Evolutionary conservation across 164 flowering plant genomes (phyloP), one percentile per base, ranked within the genome.

Genomic region (Nymphaea colorata): DNA sequence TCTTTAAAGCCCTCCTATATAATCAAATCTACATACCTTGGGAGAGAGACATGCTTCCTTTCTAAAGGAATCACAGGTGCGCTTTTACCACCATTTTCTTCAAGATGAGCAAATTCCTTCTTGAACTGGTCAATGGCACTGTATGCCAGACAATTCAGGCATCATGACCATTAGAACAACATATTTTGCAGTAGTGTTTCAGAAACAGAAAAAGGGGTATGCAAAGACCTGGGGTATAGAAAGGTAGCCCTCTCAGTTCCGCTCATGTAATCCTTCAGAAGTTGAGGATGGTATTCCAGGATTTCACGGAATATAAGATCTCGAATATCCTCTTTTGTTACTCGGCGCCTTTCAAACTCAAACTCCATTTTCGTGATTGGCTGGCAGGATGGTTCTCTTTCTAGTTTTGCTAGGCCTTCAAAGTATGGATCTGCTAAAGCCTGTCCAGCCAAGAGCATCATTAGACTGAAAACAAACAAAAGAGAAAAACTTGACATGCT

Each of bases 351-450:
- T 82, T 92, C 98, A 81, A 92, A 92, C 72, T 92, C 98, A 73
- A 92, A 92, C 75, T 92, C 98, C 79, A 89, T 79, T 70, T 90
- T 92, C 47, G 88, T 75, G 57, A 89, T 86, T 55, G 92, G 96
- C 65, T 84, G 96, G 71, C 92, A 84, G 17, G 94, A 89, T 42
- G 96, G 98, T 72, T 92, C 98, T 67, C 96, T 83, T 70, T 92
- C 94, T 64, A 85, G 86, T 71, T 79, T 89, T 12, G 96, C 76
- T 66, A 92, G 77, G 68, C 96, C 96, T 75, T 85, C 85, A 70
- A 91, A 92, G 75, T 92, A 92, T 60, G 98, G 96, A 82, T 92
- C 90, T 61, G 91, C 95, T 45, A 93, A 70, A 61, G 96, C 98
- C 96, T 92, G 81, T 67, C n/a, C 45, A 71, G 53, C 5, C 10